Conservation (phyloP, 2,329 filamentous ascomycete species). For the Harringtonia lauricola region DNA sequence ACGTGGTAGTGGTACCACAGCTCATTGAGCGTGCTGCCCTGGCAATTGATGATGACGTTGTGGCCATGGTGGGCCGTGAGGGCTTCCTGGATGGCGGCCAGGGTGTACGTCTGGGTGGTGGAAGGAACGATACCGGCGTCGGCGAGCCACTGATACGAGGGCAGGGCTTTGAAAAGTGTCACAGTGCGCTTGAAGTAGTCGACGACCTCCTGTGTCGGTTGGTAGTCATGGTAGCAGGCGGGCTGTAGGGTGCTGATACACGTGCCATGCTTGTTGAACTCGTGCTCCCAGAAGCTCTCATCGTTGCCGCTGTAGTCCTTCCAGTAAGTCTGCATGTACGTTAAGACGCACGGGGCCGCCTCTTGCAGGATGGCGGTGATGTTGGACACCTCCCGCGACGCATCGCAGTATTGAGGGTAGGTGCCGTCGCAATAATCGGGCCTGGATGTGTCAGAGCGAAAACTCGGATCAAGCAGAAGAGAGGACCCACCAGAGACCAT, state of each 20-base stretch:
- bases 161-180: conserved; percentile 43
- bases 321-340: conserved; percentile 59
- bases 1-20: conserved; percentile 58
- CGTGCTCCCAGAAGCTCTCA: conserved; percentile 53
- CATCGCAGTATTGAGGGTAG: conserved; percentile 58
- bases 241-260: conserved; percentile 56
- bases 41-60: conserved; percentile 40
- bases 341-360: conserved; percentile 44
- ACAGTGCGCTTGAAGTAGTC: conserved; percentile 53
- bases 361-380: conserved; percentile 46
- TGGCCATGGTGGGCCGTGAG: conserved; percentile 42
- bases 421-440: conserved; percentile 40
- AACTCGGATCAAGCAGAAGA: too few species aligned
- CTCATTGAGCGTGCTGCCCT: conserved; percentile 44
- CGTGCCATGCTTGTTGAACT: conserved; percentile 58
- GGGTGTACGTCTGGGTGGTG: conserved; percentile 45
- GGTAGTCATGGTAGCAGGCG: conserved; percentile 50
- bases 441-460: too few species aligned
- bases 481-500: conserved; percentile 52
- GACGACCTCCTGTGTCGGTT: conserved; percentile 45
- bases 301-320: conserved; percentile 45
- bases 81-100: conserved; percentile 38
- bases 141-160: conserved; percentile 48
- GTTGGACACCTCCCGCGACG: conserved; percentile 51
- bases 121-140: conserved; percentile 42